Percentiles rank a stretch among this genome's conserved stretches.
These are phyloP conservation scores for Flaveria ramosissima DNA, from an alignment of 129 eudicot genomes.

Conservation along the genomic window DNA sequence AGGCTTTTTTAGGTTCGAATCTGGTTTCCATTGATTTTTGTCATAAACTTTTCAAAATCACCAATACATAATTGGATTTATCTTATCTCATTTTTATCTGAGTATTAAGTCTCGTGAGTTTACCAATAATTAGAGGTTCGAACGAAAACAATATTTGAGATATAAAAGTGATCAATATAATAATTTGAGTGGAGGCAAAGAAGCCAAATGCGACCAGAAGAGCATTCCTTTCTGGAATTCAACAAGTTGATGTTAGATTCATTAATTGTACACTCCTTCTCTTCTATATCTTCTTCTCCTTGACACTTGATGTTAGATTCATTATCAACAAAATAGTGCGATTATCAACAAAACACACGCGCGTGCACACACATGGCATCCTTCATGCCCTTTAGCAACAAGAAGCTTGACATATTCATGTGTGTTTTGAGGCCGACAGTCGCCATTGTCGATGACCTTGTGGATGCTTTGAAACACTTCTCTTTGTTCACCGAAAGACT, in stretches of 20 bases:
- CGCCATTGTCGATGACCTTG: conserved; percentile 54
- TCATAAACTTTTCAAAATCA: no score
- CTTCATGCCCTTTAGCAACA: conserved; percentile 63
- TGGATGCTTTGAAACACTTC: conserved; percentile 56
- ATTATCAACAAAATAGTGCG: neutral
- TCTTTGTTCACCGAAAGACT: conserved; percentile 48
- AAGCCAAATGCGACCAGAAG: conserved; percentile 39
- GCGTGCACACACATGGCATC: conserved; percentile 42
- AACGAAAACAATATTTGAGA: neutral
- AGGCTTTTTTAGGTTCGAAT: no score
- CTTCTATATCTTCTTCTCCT: conserved; percentile 1
- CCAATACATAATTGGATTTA: no score
- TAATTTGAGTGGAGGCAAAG: conserved; percentile 17
- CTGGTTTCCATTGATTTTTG: no score
- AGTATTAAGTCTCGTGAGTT: no score
- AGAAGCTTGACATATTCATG: conserved; percentile 57
- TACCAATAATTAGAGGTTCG: no score
- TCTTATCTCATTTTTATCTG: no score
- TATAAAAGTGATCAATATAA: neutral
- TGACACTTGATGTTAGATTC: neutral
- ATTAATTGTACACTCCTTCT: neutral
- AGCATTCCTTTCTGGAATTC: conserved; percentile 43
- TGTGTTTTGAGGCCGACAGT: conserved; percentile 56
- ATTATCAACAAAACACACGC: neutral
- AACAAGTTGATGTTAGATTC: no score